Base-by-base conservation (phyloP, 2,329 filamentous ascomycete species). In the Aspergillus tamarii region DNA sequence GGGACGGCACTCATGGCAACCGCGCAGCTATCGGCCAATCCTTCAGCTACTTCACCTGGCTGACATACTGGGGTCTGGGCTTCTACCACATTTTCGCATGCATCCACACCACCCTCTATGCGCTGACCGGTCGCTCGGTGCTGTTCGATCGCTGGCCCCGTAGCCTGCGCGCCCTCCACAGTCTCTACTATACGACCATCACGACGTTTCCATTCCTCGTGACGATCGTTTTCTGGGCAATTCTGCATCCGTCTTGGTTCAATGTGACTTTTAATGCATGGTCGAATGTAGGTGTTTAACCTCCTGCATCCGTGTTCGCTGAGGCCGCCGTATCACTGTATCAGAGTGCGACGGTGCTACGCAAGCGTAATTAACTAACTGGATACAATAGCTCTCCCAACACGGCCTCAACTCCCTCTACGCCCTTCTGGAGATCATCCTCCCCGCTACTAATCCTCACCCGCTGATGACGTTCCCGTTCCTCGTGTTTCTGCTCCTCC, bases 31-130 rank as follows among this genome's bases (percentile, higher is more conserved):
- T 86, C 30, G 80, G 82, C 59, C 78, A 82, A 53, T 85, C 84
- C 53, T 95, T 96, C 81, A 92, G 89, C 71, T 96, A 88, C 83
- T 96, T 96, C 82, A 96, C 93, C 32, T 83, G 89, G 72, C 82
- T 95, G 63, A 92, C 90, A 11, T 95, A 90, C 83, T 95, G 91
- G 91, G 91, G 91, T 2, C 80, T 94, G 41, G 88, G 86, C 28
- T 94, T 94, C 80, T 96, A 96, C 83, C 89, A 90, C 75, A 82
- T 88, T 62, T 81, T 89, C 72, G 84, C 90, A 1, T 83, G 89
- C 21, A 66, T 87, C 21, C 92, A 96, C 81, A 93, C 91, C 7
- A 80, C 87, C 59, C 84, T 83, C 55, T 95, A 94, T 79, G 84
- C 85, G 14, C 77, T 80, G 48, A 80, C 79, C 32, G 84, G 85